Percentiles rank a stretch among this genome's conserved stretches.
These are phyloP conservation scores for Penicillium sp. DNA, from an alignment of 2,329 filamentous ascomycete species.

Conservation along the genomic window DNA sequence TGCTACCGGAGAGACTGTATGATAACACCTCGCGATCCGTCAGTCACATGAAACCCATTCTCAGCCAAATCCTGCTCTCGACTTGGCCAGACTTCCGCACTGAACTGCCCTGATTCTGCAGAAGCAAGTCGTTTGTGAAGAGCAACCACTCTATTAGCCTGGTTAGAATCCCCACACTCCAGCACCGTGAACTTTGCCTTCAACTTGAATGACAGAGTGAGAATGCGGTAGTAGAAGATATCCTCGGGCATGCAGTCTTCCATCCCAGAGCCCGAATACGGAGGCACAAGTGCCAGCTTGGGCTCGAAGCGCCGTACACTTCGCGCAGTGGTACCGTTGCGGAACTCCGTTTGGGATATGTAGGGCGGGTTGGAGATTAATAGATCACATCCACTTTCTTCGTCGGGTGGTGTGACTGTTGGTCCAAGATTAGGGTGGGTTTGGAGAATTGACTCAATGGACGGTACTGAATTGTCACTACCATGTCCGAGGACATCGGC, in stretches of 20 bases:
- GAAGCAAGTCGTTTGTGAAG: conserved; percentile 16
- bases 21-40: conserved; percentile 24
- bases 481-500: conserved; percentile 42
- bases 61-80: conserved; percentile 13
- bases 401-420: background rate
- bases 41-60: conserved; percentile 21
- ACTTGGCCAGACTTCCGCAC: conserved; percentile 18
- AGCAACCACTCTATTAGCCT: conserved; percentile 33
- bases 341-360: conserved; percentile 66
- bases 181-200: conserved; percentile 31
- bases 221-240: conserved; percentile 37
- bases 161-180: conserved; percentile 37
- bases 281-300: conserved; percentile 70
- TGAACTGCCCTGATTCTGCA: background rate
- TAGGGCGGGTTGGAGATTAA: conserved; percentile 91
- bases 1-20: conserved; percentile 5
- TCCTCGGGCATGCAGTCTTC: conserved; percentile 27
- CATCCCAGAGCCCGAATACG: conserved; percentile 20
- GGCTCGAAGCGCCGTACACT: conserved; percentile 85
- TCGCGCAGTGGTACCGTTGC: conserved; percentile 57
- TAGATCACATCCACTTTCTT: conserved; percentile 53
- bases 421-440: background rate
- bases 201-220: conserved; percentile 26
- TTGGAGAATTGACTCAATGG: conserved; percentile 17
- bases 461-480: background rate